phyloP scores from a whole-genome alignment of 352 stramenopile species.

The Phytophthora uliginosa region DNA sequence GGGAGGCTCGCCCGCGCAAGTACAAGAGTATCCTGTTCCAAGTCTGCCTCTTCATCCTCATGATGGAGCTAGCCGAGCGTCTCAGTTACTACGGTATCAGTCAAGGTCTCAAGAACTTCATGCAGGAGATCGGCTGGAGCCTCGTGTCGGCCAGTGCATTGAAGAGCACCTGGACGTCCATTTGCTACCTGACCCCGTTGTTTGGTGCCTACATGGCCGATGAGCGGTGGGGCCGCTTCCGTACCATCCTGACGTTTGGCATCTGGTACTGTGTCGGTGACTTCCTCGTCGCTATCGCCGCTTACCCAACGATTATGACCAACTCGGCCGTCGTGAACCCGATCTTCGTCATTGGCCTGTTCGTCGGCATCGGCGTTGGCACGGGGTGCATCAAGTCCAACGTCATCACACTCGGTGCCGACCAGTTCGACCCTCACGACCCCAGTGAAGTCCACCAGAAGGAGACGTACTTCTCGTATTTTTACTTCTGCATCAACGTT shows the following conservation, averaged over 20 bases:
- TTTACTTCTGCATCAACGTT: constrained; percentile 83
- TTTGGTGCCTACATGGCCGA: constrained; percentile 75
- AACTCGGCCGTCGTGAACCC: constrained; percentile 40
- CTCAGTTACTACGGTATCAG: constrained; percentile 89
- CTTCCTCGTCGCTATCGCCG: constrained; percentile 59
- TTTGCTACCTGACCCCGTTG: constrained; percentile 70
- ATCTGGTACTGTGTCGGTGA: constrained; percentile 69
- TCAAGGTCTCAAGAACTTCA: constrained; percentile 86
- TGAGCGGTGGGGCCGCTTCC: constrained; percentile 70
- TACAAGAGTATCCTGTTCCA: constrained; percentile 73
- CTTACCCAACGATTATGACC: constrained; percentile 53
- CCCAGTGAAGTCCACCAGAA: constrained; percentile 55
- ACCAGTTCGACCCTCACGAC: constrained; percentile 66
- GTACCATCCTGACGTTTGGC: constrained; percentile 64
- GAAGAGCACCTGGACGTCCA: constrained; percentile 72
- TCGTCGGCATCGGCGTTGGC: constrained; percentile 57
- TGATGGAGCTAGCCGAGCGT: constrained; percentile 75
- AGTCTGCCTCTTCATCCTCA: constrained; percentile 70
- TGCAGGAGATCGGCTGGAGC: constrained; percentile 68
- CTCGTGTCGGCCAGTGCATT: constrained; percentile 58
- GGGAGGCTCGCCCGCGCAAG: constrained; percentile 59
- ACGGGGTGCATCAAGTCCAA: constrained; percentile 68
- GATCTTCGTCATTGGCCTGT: constrained; percentile 72
- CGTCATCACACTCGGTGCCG: constrained; percentile 68
- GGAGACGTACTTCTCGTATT: constrained; percentile 64